Conservation (phyloP, 805 yeast genomes). For the Metschnikowia baotianmanensis region DNA sequence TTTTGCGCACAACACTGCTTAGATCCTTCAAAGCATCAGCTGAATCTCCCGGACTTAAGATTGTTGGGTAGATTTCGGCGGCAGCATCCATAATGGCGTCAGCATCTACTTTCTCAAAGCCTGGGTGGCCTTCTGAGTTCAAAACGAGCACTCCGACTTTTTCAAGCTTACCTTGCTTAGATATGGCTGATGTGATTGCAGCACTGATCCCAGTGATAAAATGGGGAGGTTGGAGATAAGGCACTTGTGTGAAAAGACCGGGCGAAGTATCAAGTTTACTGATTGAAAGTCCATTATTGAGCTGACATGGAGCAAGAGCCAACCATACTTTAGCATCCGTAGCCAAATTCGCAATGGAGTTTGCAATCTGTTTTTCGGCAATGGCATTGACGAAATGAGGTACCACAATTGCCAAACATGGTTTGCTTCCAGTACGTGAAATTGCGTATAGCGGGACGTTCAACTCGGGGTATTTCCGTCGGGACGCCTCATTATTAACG, state of each 20-base stretch:
- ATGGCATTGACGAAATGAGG: conserved; percentile 39
- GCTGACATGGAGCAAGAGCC: conserved; percentile 35
- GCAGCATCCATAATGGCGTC: conserved; percentile 40
- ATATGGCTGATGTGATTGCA: conserved; percentile 32
- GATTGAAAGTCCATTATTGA: conserved; percentile 31
- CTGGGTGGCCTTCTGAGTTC: conserved; percentile 62
- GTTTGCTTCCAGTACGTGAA: background rate
- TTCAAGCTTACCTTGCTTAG: background rate
- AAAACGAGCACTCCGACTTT: conserved; percentile 27
- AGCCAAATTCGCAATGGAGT: conserved; percentile 19
- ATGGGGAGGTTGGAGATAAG: conserved; percentile 55
- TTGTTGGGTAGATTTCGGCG: conserved; percentile 1
- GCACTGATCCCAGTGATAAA: conserved; percentile 58
- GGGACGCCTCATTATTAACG: conserved; percentile 21
- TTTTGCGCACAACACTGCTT: conserved; percentile 23
- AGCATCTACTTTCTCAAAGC: conserved; percentile 52
- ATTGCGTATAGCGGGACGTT: conserved; percentile 21
- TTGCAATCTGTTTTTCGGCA: conserved; percentile 30
- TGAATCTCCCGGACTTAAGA: conserved; percentile 5
- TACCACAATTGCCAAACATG: conserved; percentile 22
- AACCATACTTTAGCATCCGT: conserved; percentile 24
- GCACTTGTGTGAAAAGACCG: conserved; percentile 17
- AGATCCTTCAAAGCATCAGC: conserved; percentile 15
- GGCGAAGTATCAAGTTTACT: conserved; percentile 22
- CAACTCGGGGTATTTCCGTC: conserved; percentile 22